Evolutionary conservation across 2,329 filamentous ascomycete genomes (phyloP).

Genomic region (Colletotrichum musicola): DNA sequence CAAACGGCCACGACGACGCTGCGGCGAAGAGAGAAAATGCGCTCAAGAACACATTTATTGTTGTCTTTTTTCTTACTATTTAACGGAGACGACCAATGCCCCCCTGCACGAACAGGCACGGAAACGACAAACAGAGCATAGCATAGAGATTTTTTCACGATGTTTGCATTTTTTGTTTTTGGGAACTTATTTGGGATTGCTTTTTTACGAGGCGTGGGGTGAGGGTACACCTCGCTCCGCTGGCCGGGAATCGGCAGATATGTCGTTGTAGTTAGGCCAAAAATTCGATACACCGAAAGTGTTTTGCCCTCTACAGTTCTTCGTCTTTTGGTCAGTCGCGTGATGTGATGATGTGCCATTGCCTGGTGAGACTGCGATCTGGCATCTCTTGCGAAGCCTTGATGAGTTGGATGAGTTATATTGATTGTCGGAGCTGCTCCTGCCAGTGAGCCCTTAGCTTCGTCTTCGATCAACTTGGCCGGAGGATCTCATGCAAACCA

Average conservation of each 20-base stretch:
- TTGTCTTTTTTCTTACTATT: background rate
- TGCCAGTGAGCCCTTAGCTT: too few relatives aligned
- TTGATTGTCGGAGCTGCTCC: too few relatives aligned
- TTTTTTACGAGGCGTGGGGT: too few relatives aligned
- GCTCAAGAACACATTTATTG: constrained; percentile 26
- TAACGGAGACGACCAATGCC: constrained; percentile 37
- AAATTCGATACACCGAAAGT: constrained; percentile 31
- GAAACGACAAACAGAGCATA: constrained; percentile 39
- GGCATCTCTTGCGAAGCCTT: too few relatives aligned
- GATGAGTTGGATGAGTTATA: too few relatives aligned
- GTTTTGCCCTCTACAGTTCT: constrained; percentile 17
- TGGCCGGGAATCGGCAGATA: constrained; percentile 26
- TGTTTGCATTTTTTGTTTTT: constrained; percentile 28
- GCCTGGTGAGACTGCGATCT: too few relatives aligned
- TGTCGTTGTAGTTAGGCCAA: constrained; percentile 30
- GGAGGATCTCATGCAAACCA: too few relatives aligned
- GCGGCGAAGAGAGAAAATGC: constrained; percentile 37
- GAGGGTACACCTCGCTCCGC: background rate
- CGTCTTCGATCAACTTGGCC: too few relatives aligned
- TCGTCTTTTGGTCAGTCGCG: too few relatives aligned
- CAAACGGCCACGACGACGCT: constrained; percentile 17
- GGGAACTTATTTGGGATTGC: constrained; percentile 5
- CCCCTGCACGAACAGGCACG: constrained; percentile 37
- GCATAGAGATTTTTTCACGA: constrained; percentile 35
- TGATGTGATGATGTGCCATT: too few relatives aligned